Evolutionary conservation across 257 asterid species (phyloP), one percentile per base, ranked within the genome.

Genomic region (Rehmannia glutinosa): DNA sequence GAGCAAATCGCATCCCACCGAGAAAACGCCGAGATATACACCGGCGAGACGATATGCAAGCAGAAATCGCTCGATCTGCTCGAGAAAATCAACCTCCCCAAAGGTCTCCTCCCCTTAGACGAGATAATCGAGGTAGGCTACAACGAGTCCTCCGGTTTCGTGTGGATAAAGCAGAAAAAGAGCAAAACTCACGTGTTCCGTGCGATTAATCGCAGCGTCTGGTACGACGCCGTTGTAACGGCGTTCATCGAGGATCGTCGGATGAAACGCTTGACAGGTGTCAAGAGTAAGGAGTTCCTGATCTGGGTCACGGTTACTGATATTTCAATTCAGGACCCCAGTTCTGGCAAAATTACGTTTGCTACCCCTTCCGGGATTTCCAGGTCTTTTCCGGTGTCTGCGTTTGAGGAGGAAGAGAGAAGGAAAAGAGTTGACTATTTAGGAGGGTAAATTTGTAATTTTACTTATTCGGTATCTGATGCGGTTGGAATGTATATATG

Each of bases 211-310:
- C 80, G 77, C 0, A 82, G 72, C 69, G 95, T 86, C 0, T 77
- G 84, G 77, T 86, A 86, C 78, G 96, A 90, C 46, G 73, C 81
- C 7, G 88, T 71, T 63, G 87, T 91, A 36, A 84, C 96, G 63
- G 87, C 86, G 33, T 79, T 83, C 51, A 81, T 90, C 21, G 83
- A 85, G 73, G 81, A 88, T 41, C 85, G 87, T 17, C 70, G 77
- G 80, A 88, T 90, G 97, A 84, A 77, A 75, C 78, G 74, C 53
- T 64, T 90, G 36, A 87, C 84, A 0, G 97, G 97, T 17, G 92
- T 90, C 24, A 84, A 86, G 80, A 79, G 89, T 72, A 90, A 86
- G 85, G 96, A 87, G 74, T 24, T 90, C 24, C 81, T 87, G 72
- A 56, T 90, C 66, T 90, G 97, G 96, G 23, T 90, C 51, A 80